Percentiles rank a stretch among this genome's conserved stretches.
Evolutionary conservation across 495 filamentous ascomycete genomes (phyloP).

Genomic region (Podospora appendiculata): DNA sequence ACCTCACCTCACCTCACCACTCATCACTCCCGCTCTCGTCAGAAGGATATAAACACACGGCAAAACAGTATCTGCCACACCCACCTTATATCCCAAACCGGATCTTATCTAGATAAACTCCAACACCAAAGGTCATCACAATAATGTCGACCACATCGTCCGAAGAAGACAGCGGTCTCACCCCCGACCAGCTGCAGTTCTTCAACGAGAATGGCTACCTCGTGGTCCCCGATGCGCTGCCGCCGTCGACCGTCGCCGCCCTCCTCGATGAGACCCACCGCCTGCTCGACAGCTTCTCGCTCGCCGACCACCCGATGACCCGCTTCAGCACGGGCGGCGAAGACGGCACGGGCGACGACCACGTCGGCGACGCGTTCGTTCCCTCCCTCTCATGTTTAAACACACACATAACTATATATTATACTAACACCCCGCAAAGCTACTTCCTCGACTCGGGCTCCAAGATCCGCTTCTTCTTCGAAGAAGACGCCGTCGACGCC

Average conservation of each 20-base stretch:
- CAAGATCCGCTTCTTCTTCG: conserved; percentile 96
- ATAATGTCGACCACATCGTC: not conserved
- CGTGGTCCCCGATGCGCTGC: conserved; percentile 73
- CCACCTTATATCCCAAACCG: too few relatives aligned
- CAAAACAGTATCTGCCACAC: too few relatives aligned
- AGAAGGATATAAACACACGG: too few relatives aligned
- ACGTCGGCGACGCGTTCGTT: conserved; percentile 70
- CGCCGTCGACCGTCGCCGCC: conserved; percentile 48
- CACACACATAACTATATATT: too few relatives aligned
- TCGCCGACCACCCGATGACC: conserved; percentile 82
- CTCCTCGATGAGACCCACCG: conserved; percentile 68
- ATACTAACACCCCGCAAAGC: too few relatives aligned
- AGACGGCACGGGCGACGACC: conserved; percentile 57
- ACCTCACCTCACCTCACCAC: too few relatives aligned
- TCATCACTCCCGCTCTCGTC: too few relatives aligned
- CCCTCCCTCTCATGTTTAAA: too few relatives aligned
- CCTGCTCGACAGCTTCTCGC: conserved; percentile 66
- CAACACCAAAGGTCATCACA: not conserved
- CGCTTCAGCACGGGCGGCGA: conserved; percentile 76
- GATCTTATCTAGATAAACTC: not conserved
- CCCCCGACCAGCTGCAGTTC: conserved; percentile 56
- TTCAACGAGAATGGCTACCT: conserved; percentile 86
- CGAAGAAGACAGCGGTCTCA: conserved; percentile 44
- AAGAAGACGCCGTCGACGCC: conserved; percentile 68
- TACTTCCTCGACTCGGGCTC: conserved; percentile 88